phyloP scores from a whole-genome alignment of 1,284 basidiomycete species.

The Cryptococcus jaspeensis region DNA sequence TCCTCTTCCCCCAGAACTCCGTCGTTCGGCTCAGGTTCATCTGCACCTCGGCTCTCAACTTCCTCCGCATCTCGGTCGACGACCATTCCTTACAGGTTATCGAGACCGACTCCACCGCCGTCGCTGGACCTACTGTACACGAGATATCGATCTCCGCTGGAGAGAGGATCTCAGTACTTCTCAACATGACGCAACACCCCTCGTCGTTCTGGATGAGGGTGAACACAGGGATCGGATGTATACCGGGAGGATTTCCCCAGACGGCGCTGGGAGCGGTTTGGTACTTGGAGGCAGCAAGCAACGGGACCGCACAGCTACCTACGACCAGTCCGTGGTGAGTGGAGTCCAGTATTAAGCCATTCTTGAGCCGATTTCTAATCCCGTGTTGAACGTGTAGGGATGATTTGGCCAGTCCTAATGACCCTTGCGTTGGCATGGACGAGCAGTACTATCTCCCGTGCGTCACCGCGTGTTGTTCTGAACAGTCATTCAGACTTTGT shows the following conservation, averaged over 20 bases:
- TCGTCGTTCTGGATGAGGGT: conserved; percentile 39
- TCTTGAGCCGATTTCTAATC: neutral
- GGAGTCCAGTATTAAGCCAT: neutral
- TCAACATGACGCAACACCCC: conserved; percentile 33
- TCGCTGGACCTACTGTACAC: conserved; percentile 21
- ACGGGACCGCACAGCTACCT: neutral
- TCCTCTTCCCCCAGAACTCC: conserved; percentile 12
- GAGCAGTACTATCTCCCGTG: conserved; percentile 13
- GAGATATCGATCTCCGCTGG: conserved; percentile 26
- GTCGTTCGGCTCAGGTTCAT: conserved; percentile 24
- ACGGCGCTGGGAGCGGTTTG: neutral
- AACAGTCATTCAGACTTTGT: too few relatives aligned
- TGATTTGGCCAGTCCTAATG: neutral
- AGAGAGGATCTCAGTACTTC: conserved; percentile 40
- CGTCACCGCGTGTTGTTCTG: neutral
- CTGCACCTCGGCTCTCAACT: conserved; percentile 23
- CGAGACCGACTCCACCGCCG: conserved; percentile 32
- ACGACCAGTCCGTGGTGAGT: conserved; percentile 7
- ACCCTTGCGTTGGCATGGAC: conserved; percentile 18
- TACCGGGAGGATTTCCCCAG: neutral
- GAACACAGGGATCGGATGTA: neutral
- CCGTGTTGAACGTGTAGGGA: neutral
- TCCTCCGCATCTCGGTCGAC: conserved; percentile 26
- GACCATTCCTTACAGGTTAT: conserved; percentile 27
- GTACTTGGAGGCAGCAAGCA: too few relatives aligned